Conservation (phyloP, 164 flowering plant genomes). For the Stephania cephalantha region DNA sequence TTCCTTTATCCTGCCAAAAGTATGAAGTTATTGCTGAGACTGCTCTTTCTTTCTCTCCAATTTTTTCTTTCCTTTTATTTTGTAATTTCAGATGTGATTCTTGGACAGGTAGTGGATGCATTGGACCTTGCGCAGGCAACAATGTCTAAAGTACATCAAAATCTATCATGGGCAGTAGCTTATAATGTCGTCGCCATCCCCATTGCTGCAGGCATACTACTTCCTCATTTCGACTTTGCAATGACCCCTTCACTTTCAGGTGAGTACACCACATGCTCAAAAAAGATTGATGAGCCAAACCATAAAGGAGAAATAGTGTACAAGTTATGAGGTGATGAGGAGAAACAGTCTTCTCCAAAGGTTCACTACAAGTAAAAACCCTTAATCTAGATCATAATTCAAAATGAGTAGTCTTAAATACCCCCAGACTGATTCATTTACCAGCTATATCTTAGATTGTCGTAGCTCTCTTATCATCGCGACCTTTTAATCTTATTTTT, state of each 20-base stretch:
- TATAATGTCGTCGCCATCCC: slow-evolving; percentile 84
- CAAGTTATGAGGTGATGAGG: too few species aligned
- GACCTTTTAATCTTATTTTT: too few species aligned
- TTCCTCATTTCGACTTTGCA: slow-evolving; percentile 83
- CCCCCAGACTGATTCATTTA: too few species aligned
- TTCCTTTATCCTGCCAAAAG: neutral
- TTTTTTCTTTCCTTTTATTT: neutral
- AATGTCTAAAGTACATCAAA: slow-evolving; percentile 86
- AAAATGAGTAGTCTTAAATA: too few species aligned
- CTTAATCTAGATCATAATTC: too few species aligned
- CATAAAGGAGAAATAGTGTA: too few species aligned
- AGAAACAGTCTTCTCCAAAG: too few species aligned
- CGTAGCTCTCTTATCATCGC: too few species aligned
- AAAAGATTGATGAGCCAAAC: too few species aligned
- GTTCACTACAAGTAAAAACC: too few species aligned
- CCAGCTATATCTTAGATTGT: too few species aligned
- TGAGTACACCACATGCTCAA: slow-evolving; percentile 13
- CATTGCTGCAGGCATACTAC: slow-evolving; percentile 85
- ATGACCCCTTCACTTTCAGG: slow-evolving; percentile 98
- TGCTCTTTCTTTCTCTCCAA: neutral
- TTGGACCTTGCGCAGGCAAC: slow-evolving; percentile 86
- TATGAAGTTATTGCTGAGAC: neutral
- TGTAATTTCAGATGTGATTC: neutral
- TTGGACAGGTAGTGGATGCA: slow-evolving; percentile 71
- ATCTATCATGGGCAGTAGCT: slow-evolving; percentile 92